Conservation (phyloP, 2,329 filamentous ascomycete genomes). For the Albophoma yamanashiensis region DNA sequence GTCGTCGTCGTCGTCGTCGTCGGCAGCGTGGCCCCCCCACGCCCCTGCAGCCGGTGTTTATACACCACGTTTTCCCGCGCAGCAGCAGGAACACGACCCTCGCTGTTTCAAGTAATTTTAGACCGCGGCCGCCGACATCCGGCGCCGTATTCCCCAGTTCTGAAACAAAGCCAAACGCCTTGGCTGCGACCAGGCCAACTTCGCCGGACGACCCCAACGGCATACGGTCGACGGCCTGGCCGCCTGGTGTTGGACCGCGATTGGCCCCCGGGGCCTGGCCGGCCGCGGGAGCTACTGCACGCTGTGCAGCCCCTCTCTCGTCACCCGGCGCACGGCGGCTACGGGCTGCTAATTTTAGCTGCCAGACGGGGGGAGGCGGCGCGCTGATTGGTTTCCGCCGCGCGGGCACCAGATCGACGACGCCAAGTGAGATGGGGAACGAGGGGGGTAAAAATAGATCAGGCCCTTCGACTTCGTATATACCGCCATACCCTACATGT, state of each 20-base stretch:
- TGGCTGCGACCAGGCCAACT: too few species aligned
- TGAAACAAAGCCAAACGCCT: not conserved
- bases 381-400: not conserved
- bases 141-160: not conserved
- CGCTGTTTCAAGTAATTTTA: not conserved
- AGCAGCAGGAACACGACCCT: not conserved
- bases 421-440: not conserved
- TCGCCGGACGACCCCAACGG: too few species aligned
- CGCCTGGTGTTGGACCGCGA: too few species aligned
- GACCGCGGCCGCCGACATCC: not conserved
- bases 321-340: not conserved
- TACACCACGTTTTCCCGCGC: not conserved
- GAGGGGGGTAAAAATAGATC: not conserved
- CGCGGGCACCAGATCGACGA: not conserved
- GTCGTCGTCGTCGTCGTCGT: not conserved
- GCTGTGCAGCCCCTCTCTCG: not conserved
- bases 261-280: too few species aligned
- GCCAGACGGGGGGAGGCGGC: too few species aligned
- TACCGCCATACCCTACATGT: too few species aligned
- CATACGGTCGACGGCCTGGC: not conserved
- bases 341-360: not conserved
- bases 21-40: not conserved
- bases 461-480: too few species aligned
- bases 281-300: not conserved
- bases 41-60: not conserved